Conservation (phyloP, 192 early-diverging fungal genomes). For the Anaeromyces robustus region DNA sequence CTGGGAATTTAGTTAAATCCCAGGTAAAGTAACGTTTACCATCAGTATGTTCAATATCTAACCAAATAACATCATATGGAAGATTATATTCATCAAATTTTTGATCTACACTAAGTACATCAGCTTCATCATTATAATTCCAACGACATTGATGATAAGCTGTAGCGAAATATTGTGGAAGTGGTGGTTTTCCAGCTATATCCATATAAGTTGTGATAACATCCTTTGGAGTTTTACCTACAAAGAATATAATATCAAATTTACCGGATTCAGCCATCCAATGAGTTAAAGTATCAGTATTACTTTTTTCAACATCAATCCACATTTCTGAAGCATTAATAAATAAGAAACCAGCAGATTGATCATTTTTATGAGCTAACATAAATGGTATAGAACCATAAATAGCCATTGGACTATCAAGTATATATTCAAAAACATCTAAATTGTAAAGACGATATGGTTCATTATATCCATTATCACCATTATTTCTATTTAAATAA, state of each 20-base stretch:
- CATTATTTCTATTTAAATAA: slow-evolving; percentile 30
- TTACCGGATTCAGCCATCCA: slow-evolving; percentile 89
- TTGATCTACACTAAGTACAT: slow-evolving; percentile 69
- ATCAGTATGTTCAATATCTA: slow-evolving; percentile 99
- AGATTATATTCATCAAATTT: slow-evolving; percentile 83
- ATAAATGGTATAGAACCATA: slow-evolving; percentile 93
- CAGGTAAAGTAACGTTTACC: slow-evolving; percentile 96
- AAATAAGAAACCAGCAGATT: slow-evolving; percentile 70
- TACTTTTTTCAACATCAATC: slow-evolving; percentile 77
- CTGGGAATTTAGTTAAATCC: slow-evolving; percentile 81
- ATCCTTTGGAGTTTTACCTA: slow-evolving; percentile 49
- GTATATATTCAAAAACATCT: slow-evolving; percentile 94
- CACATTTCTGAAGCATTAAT: slow-evolving; percentile 95
- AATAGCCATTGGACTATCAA: slow-evolving; percentile 90
- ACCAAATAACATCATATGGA: slow-evolving; percentile 96
- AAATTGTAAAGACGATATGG: slow-evolving; percentile 95
- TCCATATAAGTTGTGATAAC: slow-evolving; percentile 54
- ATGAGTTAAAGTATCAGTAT: slow-evolving; percentile 47
- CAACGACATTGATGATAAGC: slow-evolving; percentile 96
- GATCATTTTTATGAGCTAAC: slow-evolving; percentile 65
- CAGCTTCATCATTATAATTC: slow-evolving; percentile 89
- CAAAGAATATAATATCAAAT: slow-evolving; percentile 66
- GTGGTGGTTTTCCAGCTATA: slow-evolving; percentile 61
- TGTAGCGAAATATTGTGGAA: slow-evolving; percentile 80
- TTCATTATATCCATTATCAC: slow-evolving; percentile 64